Evolutionary conservation across 2,329 filamentous ascomycete species (phyloP), one percentile per base, ranked within the genome.

Genomic region (Aulographum hederae): DNA sequence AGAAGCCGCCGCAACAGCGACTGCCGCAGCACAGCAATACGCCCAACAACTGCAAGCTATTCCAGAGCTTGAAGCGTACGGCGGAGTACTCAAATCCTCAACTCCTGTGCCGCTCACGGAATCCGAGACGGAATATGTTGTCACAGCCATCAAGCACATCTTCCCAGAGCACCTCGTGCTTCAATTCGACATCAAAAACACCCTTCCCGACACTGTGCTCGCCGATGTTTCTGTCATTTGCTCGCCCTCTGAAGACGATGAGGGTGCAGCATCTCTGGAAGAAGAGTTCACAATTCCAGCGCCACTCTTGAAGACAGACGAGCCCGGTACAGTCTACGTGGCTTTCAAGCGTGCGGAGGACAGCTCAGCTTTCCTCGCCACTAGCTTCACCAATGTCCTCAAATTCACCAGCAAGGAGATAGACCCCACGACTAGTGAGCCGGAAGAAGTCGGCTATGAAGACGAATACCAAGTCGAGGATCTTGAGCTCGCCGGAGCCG

Each of bases 381-480:
- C 77, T 32, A 78, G 72, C 26, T 92, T 98, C 56, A 82, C 80
- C 41, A 98, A 95, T 56, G 63, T 81, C 25, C 76, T 98, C 50
- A 94, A 89, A 57, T 98, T 98, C 53, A 94, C 84, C 13, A 89
- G 78, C 63, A 95, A 94, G 60, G 89, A 98, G 57, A 89, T 98
- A 41, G 89, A 98, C 46, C 89, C 89, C 4, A 78, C 78, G 17
- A 93, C 81, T n/a, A 72, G 73, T 41, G 84, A 94, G 56, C 80
- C 86, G 1, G 89, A 98, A 53, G 84, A 92, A 12, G 67, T 61
- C 29, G 89, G 89, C 28, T 95, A 95, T 53, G 86, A 95, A 32
- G 89, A 98, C 47, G 89, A 98, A 58, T 98, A 98, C 50, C 81
- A 94, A 58, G 78, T 95, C 37, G 82, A 89, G 38, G 84, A 94